phyloP scores from a whole-genome alignment of 75 land plant species.

The Selaginella tamariscina region DNA sequence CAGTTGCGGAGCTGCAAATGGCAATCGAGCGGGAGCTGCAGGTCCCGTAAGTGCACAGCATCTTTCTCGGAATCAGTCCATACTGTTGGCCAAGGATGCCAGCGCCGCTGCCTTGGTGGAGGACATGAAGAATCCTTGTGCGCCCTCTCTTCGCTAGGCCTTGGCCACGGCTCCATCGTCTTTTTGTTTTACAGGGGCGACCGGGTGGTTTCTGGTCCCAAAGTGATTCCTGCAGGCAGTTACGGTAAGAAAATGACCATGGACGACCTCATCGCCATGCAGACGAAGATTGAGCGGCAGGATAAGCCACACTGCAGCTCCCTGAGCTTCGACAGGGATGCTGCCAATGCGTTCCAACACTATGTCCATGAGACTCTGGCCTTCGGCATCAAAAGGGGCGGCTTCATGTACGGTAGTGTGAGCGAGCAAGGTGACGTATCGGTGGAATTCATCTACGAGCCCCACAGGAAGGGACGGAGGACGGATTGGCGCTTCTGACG shows the following conservation, averaged over 20 bases:
- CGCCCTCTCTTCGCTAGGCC: conserved; percentile 41
- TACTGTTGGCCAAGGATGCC: conserved; percentile 53
- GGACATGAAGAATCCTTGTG: conserved; percentile 38
- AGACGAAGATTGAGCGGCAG: conserved; percentile 77
- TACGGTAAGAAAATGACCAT: conserved; percentile 95
- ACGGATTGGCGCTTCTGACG: conserved; percentile 40
- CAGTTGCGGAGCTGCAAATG: conserved; percentile 44
- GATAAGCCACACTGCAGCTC: conserved; percentile 62
- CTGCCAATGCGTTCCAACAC: conserved; percentile 77
- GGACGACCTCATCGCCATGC: conserved; percentile 83
- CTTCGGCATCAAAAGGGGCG: conserved; percentile 73
- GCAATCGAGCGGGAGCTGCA: conserved; percentile 54
- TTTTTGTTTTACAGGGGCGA: conserved; percentile 55
- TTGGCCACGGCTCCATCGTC: conserved; percentile 57
- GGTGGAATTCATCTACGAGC: conserved; percentile 91
- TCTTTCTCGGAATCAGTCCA: conserved; percentile 54
- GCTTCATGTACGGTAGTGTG: conserved; percentile 75
- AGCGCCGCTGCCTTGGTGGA: conserved; percentile 15
- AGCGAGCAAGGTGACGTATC: conserved; percentile 34
- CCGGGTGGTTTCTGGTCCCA: conserved; percentile 27
- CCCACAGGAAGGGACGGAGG: conserved; percentile 83
- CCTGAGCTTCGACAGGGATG: conserved; percentile 75
- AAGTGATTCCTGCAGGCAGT: conserved; percentile 54
- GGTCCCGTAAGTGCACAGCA: conserved; percentile 52
- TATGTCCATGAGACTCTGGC: conserved; percentile 76